Percentiles rank a stretch among this genome's conserved stretches.
These are phyloP conservation scores for Prunus persica DNA, from an alignment of 306 rosid species.

Conservation along the genomic window DNA sequence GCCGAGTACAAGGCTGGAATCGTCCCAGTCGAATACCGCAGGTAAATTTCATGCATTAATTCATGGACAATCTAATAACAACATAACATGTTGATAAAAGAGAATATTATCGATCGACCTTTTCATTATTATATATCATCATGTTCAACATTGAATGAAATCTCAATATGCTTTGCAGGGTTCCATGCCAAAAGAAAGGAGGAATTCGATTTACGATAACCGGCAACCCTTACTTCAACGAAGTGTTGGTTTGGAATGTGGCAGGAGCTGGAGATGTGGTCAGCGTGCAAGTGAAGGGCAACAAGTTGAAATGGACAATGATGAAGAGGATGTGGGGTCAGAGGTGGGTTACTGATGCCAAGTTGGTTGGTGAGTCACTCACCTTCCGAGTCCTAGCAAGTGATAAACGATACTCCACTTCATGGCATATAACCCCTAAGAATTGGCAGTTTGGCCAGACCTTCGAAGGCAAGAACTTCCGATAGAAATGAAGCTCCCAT, in stretches of 20 bases:
- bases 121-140: too few relatives aligned
- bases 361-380: constrained; percentile 54
- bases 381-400: constrained; percentile 53
- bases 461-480: constrained; percentile 59
- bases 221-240: constrained; percentile 53
- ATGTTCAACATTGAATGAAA: too few relatives aligned
- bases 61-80: too few relatives aligned
- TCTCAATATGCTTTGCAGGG: too few relatives aligned
- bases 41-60: too few relatives aligned
- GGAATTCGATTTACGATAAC: too few relatives aligned
- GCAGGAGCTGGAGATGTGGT: constrained; percentile 72
- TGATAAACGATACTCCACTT: constrained; percentile 44
- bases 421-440: constrained; percentile 38
- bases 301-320: constrained; percentile 51
- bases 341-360: constrained; percentile 56
- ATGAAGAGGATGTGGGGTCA: constrained; percentile 71
- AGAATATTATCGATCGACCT: too few relatives aligned
- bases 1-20: constrained; percentile 7
- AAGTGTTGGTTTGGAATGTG: constrained; percentile 60
- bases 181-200: too few relatives aligned
- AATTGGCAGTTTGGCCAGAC: constrained; percentile 72
- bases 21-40: too few relatives aligned
- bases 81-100: too few relatives aligned
- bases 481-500: neutral
- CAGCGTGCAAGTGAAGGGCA: constrained; percentile 53